Evolutionary conservation across 495 filamentous ascomycete genomes (phyloP).

Genomic region (Penicillium bovifimosum): DNA sequence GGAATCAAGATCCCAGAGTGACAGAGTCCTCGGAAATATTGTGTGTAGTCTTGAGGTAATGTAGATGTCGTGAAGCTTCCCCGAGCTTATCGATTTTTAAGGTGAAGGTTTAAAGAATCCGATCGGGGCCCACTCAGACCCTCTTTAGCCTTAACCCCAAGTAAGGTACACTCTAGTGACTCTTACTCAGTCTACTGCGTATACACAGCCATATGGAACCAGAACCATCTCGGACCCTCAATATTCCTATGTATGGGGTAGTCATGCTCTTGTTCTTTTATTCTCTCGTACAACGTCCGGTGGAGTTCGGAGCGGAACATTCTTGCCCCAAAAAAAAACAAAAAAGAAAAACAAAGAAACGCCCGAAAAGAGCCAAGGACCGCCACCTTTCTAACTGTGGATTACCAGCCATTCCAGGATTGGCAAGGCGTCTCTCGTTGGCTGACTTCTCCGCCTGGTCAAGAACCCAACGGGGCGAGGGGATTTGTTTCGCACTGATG

Average conservation of each 20-base stretch:
- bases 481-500: background rate
- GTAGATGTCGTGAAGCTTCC: background rate
- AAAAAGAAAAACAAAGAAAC: background rate
- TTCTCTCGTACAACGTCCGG: background rate
- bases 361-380: slow-evolving; percentile 2
- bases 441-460: slow-evolving; percentile 9
- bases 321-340: slow-evolving; percentile 2
- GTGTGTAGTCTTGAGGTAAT: background rate
- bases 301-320: slow-evolving; percentile 9
- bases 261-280: background rate
- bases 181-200: too few relatives aligned
- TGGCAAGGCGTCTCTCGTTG: slow-evolving; percentile 6
- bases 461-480: slow-evolving; percentile 15
- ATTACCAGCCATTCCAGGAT: slow-evolving; percentile 15
- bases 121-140: slow-evolving; percentile 20
- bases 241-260: background rate
- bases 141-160: background rate
- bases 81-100: background rate
- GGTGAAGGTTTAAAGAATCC: background rate
- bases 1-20: background rate
- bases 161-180: background rate
- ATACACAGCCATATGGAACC: background rate
- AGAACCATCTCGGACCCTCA: background rate
- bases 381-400: slow-evolving; percentile 11
- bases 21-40: background rate